Base-by-base conservation (phyloP, 179 eudicot species). In the Drosera spatulata region DNA sequence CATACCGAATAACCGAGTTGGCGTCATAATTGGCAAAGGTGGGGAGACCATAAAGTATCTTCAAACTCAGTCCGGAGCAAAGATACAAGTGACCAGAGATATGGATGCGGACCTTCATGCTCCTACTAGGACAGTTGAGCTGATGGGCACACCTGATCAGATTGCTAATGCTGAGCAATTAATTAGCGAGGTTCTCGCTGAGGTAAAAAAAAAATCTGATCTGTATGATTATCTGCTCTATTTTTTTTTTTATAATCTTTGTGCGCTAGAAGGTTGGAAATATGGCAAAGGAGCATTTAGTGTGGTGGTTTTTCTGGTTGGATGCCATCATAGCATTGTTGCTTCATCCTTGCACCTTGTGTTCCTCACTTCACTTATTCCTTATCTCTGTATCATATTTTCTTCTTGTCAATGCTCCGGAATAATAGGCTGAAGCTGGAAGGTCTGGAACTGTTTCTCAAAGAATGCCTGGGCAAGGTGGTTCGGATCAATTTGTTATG, bases 21-120 rank as follows among this genome's bases (percentile, higher is more conserved):
- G 99, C 66, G 95, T 93, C 57, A 93, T 93, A 50, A 93, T 93
- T 59, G 95, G 95, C 13, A 86, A 78, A 82, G 84, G 78, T 11
- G 95, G 95, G 53, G 99, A 93, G 66, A 93, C 99, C 44, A 93
- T 93, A 40, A 89, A 93, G 64, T 81, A 90, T 53, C 88, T 93
- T 65, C 99, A 93, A 69, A 66, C 57, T 59, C 95, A 90, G 54
- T 93, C 99, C 33, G 99, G 99, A 44, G 97, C 99, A 41, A 89
- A 82, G 80, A 93, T 93, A 59, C 99, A 93, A 69, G 87, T 89
- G 50, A 89, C 99, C 11, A 77, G 91, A 69, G 99, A 93, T 69
- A 69, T 78, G 65, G 99, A 93, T 71, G 91, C 96, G 43, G 94
- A 89, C 59, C 99, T 80, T 6, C 72, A 64, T 76, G 71, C 77